Evolutionary conservation across 345 rosid species (phyloP), one percentile per base, ranked within the genome.

Genomic region (Lumnitzera racemosa): DNA sequence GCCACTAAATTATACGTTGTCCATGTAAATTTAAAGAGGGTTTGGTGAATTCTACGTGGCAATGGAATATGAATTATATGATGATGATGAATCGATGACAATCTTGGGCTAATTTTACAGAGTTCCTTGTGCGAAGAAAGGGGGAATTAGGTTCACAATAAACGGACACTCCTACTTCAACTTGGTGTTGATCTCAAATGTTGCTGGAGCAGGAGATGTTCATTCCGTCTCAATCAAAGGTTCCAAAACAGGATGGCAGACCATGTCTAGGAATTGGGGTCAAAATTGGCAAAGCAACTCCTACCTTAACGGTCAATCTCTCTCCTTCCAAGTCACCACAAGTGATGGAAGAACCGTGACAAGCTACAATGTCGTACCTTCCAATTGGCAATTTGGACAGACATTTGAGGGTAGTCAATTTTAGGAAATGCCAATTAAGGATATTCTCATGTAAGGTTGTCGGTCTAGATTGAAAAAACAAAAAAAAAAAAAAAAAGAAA

Each of bases 221-320:
- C 83, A 80, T 13, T 24, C 94, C 0, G 98, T 80, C 3, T 89
- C 98, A 12, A 87, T 92, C 80, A 92, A 86, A 69, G 98, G 98
- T n/a, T 82, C 96, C 0, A 85, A 81, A 11, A 68, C 96, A 7
- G 86, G 85, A 51, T 92, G 98, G 98, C 96, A 87, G 68, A 15
- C 89, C 7, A 78, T 92, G 98, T 92, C 98, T 12, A 78, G 98
- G 59, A 92, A 92, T 49, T 92, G 98, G 98, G 98, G 98, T 13
- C 98, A 92, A 69, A 92, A 92, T 71, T 92, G 98, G 98, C 98
- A 92, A 66, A 92, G 98, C 81, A 92, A 92, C 53, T 76, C 88
- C 14, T 78, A 81, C 69, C 72, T 92, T 43, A 84, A 92, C 47
- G 97, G 84, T 47, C 98, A 89, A 62, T 74, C 83, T 61, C 82